Evolutionary conservation across 2,329 filamentous ascomycete genomes (phyloP), one percentile per base, ranked within the genome.

Genomic region (Emergomyces orientalis): DNA sequence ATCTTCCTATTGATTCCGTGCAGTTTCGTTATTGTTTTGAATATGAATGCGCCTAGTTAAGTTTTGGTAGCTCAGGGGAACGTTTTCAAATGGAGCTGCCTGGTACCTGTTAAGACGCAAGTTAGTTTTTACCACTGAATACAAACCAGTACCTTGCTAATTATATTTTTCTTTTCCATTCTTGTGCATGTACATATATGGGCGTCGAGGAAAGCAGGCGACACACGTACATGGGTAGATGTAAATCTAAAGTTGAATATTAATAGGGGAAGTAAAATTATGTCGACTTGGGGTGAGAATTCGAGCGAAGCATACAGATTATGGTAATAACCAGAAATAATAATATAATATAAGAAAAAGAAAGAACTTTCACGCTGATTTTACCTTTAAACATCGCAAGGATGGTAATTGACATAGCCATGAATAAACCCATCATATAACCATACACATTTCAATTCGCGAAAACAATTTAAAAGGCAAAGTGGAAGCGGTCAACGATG

Each of bases 341-440:
- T 45, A 58, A 27, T 57, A 34, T 34, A 54, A 58, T 25, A 43
- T 14, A 43, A 30, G 37, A 27, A 43, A 27, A 41, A 30, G 14
- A 25, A 39, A 7, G n/a, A n/a, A n/a, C 11, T 30, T 41, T 43
- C 34, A 43, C 17, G 37, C 19, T 25, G 32, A 37, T 58, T 58
- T 43, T 17, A 25, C 22, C 55, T 58, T 43, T 19, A 57, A 27
- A 41, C 22, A 58, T 41, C n/a, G 25, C 22, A 39, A 7, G 39
- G 34, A 17, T 58, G 25, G 14, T 41, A 25, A 43, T 58, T 58
- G 55, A 41, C 34, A 43, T 45, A 45, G 19, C 22, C 55, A 41
- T 58, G 37, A 58, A 58, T 30, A 43, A 43, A 14, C 25, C 17
- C 55, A 58, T 58, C 2, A 45, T 58, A 58, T 39, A 56, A 30